Conservation (phyloP, 2,329 filamentous ascomycete genomes). For the Colletotrichum musicola region DNA sequence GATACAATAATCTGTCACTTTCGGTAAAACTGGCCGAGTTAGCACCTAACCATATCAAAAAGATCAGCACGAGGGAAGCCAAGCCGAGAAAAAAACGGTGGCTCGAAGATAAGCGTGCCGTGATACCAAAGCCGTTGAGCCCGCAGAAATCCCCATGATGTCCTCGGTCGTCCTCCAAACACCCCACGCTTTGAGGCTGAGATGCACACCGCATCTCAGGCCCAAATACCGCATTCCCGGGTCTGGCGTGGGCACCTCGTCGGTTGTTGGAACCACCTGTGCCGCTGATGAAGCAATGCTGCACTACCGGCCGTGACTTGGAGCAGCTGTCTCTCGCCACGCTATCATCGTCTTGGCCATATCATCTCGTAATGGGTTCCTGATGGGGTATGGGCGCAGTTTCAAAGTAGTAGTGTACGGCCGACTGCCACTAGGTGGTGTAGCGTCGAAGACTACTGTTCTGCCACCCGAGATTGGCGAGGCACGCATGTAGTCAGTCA, state of each 20-base stretch:
- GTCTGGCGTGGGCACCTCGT: constrained; percentile 11
- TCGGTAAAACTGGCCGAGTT: too few relatives aligned
- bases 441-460: neutral
- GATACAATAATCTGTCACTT: neutral
- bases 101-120: neutral
- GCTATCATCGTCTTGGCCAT: constrained; percentile 19
- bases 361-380: constrained; percentile 36
- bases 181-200: constrained; percentile 37
- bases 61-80: neutral
- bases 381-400: constrained; percentile 12
- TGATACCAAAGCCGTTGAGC: neutral
- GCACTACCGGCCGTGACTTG: neutral
- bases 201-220: constrained; percentile 23
- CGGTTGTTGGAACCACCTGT: constrained; percentile 2
- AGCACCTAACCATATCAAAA: neutral
- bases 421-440: neutral
- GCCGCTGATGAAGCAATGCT: constrained; percentile 7
- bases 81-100: neutral
- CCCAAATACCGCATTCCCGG: constrained; percentile 30
- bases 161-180: constrained; percentile 4
- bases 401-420: constrained; percentile 13
- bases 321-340: neutral
- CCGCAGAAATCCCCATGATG: constrained; percentile 6
- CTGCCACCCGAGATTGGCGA: neutral
- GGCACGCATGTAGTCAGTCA: too few relatives aligned